Conservation (phyloP, 495 filamentous ascomycete genomes). For the Penicillium ochrochloron region DNA sequence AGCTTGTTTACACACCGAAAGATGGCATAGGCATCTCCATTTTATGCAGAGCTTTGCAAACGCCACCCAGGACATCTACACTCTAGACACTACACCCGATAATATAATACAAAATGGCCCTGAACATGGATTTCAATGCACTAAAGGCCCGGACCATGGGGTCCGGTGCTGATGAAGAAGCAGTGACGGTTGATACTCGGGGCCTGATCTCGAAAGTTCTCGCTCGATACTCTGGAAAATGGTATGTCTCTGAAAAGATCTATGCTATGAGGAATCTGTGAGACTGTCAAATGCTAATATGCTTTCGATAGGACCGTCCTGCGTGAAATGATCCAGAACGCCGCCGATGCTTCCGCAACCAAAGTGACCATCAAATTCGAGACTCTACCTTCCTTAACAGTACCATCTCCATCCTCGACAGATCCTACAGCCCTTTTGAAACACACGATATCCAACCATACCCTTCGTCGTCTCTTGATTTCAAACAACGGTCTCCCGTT, state of each 20-base stretch:
- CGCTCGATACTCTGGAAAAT: conserved; percentile 93
- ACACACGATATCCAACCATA: conserved; percentile 82
- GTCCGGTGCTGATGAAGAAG: conserved; percentile 87
- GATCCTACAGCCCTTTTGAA: conserved; percentile 74
- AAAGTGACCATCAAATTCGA: conserved; percentile 91
- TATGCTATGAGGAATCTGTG: neutral
- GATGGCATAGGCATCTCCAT: conserved; percentile 21
- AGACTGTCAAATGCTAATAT: conserved; percentile 10
- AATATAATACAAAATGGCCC: conserved; percentile 52
- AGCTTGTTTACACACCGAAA: neutral
- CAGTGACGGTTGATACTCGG: conserved; percentile 97
- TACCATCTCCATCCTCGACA: conserved; percentile 70
- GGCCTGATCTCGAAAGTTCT: conserved; percentile 97
- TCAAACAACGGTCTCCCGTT: conserved; percentile 91
- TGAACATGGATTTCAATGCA: conserved; percentile 74
- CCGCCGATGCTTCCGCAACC: conserved; percentile 89
- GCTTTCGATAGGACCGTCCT: conserved; percentile 59
- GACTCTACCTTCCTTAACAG: conserved; percentile 75
- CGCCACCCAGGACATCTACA: neutral
- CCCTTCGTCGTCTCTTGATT: conserved; percentile 78
- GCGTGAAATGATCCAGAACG: conserved; percentile 96
- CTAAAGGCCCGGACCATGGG: conserved; percentile 85
- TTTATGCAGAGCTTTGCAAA: conserved; percentile 10
- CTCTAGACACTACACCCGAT: neutral
- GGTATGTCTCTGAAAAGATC: conserved; percentile 42